Conservation (phyloP, 2,329 filamentous ascomycete species). For the Fusarium zealandicum region DNA sequence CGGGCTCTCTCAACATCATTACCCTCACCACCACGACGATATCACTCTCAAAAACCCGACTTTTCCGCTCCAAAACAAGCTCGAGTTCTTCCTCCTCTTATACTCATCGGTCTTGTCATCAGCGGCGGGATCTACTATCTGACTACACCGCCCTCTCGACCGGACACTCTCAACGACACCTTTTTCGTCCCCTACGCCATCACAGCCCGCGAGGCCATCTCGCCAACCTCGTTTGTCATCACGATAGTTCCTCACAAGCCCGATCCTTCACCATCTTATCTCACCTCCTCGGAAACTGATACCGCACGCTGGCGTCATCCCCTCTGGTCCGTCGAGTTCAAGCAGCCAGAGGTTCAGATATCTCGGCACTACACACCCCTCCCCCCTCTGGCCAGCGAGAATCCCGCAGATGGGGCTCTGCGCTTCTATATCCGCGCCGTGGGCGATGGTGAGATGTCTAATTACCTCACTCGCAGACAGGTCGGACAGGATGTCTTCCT, state of each 20-base stretch:
- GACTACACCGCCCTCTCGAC: constrained; percentile 32
- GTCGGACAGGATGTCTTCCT: constrained; percentile 73
- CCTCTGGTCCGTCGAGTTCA: constrained; percentile 89
- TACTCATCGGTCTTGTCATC: constrained; percentile 36
- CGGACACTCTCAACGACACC: constrained; percentile 59
- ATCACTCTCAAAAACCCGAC: constrained; percentile 21
- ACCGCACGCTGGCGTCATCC: constrained; percentile 54
- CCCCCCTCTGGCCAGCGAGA: constrained; percentile 56
- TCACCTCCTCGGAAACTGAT: constrained; percentile 19
- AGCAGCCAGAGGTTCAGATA: constrained; percentile 94
- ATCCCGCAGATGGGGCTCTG: constrained; percentile 55
- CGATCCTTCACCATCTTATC: constrained; percentile 41
- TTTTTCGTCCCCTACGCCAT: constrained; percentile 73
- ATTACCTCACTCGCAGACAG: constrained; percentile 73
- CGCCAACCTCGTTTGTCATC: constrained; percentile 73
- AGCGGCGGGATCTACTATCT: constrained; percentile 40
- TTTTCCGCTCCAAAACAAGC: constrained; percentile 56
- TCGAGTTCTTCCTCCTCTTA: constrained; percentile 32
- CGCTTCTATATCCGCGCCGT: constrained; percentile 82
- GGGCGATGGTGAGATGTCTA: constrained; percentile 82
- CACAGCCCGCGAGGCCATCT: constrained; percentile 65
- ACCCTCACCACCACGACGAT: constrained; percentile 4
- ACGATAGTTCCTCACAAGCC: constrained; percentile 59
- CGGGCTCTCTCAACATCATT: constrained; percentile 2
- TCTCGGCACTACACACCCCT: constrained; percentile 90